A percentile compares a stretch with the other conserved stretches of the same genome.
phyloP scores from a whole-genome alignment of 2,329 filamentous ascomycete genomes.

The Escovopsis sp. region DNA sequence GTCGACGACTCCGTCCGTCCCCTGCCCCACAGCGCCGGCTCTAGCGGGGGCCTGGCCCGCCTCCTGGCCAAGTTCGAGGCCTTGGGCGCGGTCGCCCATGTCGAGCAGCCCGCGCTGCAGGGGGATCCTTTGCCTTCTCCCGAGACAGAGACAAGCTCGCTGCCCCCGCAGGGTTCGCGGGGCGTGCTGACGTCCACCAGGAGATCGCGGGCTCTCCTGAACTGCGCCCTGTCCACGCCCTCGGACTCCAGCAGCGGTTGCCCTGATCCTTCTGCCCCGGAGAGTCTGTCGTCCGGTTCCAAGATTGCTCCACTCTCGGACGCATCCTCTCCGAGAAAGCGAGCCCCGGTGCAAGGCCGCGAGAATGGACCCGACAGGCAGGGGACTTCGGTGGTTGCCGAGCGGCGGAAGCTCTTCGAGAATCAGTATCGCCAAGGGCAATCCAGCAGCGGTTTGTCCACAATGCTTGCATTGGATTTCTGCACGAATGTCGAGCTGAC shows the following conservation, averaged over 20 bases:
- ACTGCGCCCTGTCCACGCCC: not conserved
- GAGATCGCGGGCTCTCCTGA: not conserved
- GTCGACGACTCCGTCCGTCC: not conserved
- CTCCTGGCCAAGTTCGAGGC: constrained; percentile 22
- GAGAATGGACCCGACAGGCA: not conserved
- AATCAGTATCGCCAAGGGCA: not conserved
- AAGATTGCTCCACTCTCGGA: not conserved
- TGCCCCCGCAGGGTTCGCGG: not conserved
- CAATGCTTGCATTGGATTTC: too few relatives aligned
- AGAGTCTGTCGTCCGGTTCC: not conserved
- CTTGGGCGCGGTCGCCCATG: constrained; percentile 10
- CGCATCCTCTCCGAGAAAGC: not conserved
- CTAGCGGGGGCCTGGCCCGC: constrained; percentile 12
- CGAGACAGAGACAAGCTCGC: not conserved
- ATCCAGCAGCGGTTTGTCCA: not conserved
- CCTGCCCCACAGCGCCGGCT: not conserved
- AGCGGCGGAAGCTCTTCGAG: constrained; percentile 12
- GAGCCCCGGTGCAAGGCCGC: not conserved
- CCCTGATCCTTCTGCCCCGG: not conserved
- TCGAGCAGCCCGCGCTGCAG: not conserved
- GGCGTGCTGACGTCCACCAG: not conserved
- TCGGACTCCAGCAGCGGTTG: not conserved
- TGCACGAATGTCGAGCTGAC: too few relatives aligned
- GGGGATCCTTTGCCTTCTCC: not conserved
- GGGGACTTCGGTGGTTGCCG: constrained; percentile 9